A percentile compares a stretch with the other conserved stretches of the same genome.
Conservation (phyloP, 805 yeast genomes). For the Kodamaea neixiangensis region DNA sequence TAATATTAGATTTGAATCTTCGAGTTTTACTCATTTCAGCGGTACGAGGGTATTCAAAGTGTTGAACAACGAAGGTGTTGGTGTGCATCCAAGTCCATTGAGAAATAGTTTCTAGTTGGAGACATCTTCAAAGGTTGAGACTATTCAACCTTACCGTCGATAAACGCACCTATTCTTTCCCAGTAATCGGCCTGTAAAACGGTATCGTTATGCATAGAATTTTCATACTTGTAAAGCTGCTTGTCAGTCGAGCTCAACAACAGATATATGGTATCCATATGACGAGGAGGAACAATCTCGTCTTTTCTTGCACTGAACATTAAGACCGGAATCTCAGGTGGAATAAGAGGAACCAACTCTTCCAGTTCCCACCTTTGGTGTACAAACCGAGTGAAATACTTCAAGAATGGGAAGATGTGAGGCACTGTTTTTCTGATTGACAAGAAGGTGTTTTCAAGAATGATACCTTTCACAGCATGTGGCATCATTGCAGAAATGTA, state of each 20-base stretch:
- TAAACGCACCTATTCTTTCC: conserved; percentile 62
- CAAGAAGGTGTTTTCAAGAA: conserved; percentile 86
- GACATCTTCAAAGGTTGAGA: too few species aligned
- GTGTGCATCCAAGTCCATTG: too few species aligned
- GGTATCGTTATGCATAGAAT: conserved; percentile 83
- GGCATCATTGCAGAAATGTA: conserved; percentile 69
- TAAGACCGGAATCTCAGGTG: conserved; percentile 60
- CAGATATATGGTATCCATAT: conserved; percentile 64
- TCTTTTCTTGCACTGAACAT: conserved; percentile 75
- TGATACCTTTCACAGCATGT: conserved; percentile 55
- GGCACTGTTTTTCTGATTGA: conserved; percentile 71
- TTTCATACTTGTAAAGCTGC: conserved; percentile 52
- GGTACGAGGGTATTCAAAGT: too few species aligned
- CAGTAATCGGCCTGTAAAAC: conserved; percentile 75
- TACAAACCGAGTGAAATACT: conserved; percentile 58
- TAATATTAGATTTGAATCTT: background rate
- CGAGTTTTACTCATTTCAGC: background rate
- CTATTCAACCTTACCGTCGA: conserved; percentile 33
- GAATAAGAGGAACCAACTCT: conserved; percentile 50
- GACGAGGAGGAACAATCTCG: conserved; percentile 89
- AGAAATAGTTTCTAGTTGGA: too few species aligned
- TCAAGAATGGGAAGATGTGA: conserved; percentile 69
- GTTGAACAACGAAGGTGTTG: too few species aligned
- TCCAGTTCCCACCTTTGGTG: conserved; percentile 87
- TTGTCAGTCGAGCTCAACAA: conserved; percentile 54